Evolutionary conservation across 2,329 filamentous ascomycete genomes (phyloP).

Genomic region (Hypoxylon sp.): DNA sequence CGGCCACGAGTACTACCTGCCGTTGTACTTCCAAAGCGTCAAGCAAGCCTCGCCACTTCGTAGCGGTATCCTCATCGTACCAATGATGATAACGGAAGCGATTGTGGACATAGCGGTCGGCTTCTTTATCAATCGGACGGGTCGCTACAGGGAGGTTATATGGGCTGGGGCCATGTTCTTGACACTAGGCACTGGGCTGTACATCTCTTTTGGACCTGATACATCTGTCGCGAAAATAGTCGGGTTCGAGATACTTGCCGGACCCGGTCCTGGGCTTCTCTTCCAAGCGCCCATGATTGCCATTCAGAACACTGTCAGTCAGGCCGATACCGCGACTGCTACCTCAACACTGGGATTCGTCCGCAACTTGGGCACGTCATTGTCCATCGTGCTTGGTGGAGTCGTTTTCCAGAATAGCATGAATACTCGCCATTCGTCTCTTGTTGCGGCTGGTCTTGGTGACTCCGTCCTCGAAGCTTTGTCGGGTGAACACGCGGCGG

Average conservation of each 20-base stretch:
- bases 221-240: conserved; percentile 56
- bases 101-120: conserved; percentile 53
- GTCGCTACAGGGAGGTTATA: conserved; percentile 56
- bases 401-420: conserved; percentile 60
- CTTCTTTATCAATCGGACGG: conserved; percentile 50
- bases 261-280: conserved; percentile 56
- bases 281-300: conserved; percentile 60
- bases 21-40: conserved; percentile 60
- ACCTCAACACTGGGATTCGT: conserved; percentile 67
- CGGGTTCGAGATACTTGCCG: conserved; percentile 60
- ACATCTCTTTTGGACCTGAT: conserved; percentile 51
- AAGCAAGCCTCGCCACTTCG: conserved; percentile 54
- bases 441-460: conserved; percentile 45
- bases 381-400: conserved; percentile 66
- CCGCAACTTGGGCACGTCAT: conserved; percentile 63
- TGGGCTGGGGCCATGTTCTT: conserved; percentile 57
- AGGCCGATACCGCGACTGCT: conserved; percentile 65
- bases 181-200: conserved; percentile 54
- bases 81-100: conserved; percentile 55
- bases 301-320: conserved; percentile 63
- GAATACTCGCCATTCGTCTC: conserved; percentile 37
- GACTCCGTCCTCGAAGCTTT: conserved; percentile 53
- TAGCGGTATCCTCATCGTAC: conserved; percentile 56
- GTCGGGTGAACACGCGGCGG: conserved; percentile 61
- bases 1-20: conserved; percentile 60